Conservation (phyloP, 2,329 filamentous ascomycete species). For the Fusarium newnesense region DNA sequence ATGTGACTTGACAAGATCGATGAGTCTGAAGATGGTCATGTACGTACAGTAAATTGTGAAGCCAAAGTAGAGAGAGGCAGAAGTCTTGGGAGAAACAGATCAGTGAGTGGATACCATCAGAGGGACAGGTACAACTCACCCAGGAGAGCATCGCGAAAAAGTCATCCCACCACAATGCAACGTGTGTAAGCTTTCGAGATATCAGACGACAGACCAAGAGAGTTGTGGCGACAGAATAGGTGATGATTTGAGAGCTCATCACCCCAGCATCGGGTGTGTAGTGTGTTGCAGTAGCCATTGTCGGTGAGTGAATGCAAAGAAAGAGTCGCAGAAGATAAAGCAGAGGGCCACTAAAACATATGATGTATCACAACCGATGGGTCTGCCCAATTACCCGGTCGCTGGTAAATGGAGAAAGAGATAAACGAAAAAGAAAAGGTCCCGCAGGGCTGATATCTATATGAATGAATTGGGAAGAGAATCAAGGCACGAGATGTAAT, state of each 20-base stretch:
- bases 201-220: conserved; percentile 17
- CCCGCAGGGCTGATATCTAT: neutral
- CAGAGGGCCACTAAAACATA: neutral
- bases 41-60: conserved; percentile 28
- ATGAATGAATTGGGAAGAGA: neutral
- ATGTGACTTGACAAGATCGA: neutral
- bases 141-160: conserved; percentile 22
- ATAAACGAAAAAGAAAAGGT: neutral
- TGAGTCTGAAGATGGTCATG: neutral
- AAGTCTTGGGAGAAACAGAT: neutral
- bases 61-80: conserved; percentile 23
- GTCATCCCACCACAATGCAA: conserved; percentile 26
- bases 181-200: conserved; percentile 25
- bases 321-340: neutral
- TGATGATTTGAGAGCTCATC: conserved; percentile 22
- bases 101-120: neutral
- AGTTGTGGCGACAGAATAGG: conserved; percentile 10
- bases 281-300: neutral
- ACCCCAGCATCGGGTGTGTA: conserved; percentile 23
- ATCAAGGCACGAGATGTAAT: neutral
- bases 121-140: conserved; percentile 2
- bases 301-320: neutral
- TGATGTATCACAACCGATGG: neutral
- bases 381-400: neutral
- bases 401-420: neutral